Base-by-base conservation (phyloP, 352 stramenopile genomes). In the Globisporangium apiculatum region DNA sequence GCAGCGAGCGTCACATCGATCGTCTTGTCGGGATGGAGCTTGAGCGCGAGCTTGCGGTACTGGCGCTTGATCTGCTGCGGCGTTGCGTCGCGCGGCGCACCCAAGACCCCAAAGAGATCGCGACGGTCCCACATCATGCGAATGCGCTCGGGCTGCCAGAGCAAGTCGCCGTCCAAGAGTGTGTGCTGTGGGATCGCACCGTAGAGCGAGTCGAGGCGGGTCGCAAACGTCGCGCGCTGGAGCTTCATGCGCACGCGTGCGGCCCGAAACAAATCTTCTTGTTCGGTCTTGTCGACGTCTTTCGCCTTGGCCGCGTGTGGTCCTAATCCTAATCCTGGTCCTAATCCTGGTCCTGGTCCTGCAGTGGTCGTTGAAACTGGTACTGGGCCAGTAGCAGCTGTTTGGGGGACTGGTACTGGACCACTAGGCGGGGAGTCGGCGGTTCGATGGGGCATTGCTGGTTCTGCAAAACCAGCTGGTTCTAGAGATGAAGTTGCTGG, bases 11-110 rank as follows among this genome's bases (percentile, higher is more conserved):
- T 65, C 8, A 71, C 58, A 53, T 79, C 71, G 51, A 58, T 48
- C 15, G 60, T 69, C 64, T 94, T 94, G 69, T 94, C 84, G 0
- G 84, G 84, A 49, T 94, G 84, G 53, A 94, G 62, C 60, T 91
- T 91, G 41, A 94, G 67, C 55, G 83, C 84, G n/a, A 94, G 70
- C 57, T 89, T 91, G 17, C 84, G 81, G 53, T 91, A 94, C 51
- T 94, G 84, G 3, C 73, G 73, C 69, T 94, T 94, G 59, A 94
- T 86, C 60, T 86, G 70, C 57, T 89, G 74, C 11, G 63, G 64
- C 0, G 78, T 76, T 10, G 81, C 81, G 24, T 89, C 76, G 12
- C 77, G 75, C 0, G 81, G 78, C 3, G 89, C 64, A 9, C 83
- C 83, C 8, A 94, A 51, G 42, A 94, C 83, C 9, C 81, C 83